These are phyloP conservation scores for Aspergillus unguis DNA, from an alignment of 2,329 filamentous ascomycete species.

Conservation along the genomic window DNA sequence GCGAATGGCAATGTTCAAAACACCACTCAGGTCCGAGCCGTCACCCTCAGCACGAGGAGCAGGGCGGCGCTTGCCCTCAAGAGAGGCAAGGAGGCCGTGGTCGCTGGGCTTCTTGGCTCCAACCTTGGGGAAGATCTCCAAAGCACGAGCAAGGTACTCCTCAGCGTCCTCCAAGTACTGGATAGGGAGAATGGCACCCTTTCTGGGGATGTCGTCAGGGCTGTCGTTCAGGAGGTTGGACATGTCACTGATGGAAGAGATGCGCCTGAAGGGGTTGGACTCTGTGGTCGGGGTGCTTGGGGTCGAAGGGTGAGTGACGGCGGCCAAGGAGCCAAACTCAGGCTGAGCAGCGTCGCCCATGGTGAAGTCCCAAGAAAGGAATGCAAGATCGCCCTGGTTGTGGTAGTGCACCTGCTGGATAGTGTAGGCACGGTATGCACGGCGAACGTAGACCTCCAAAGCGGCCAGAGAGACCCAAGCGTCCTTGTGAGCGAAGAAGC, in stretches of 20 bases:
- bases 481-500: conserved; percentile 93
- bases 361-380: conserved; percentile 92
- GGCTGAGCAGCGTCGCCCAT: conserved; percentile 89
- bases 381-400: conserved; percentile 65
- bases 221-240: conserved; percentile 75
- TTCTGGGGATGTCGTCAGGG: conserved; percentile 70
- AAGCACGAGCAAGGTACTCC: conserved; percentile 75
- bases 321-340: conserved; percentile 75
- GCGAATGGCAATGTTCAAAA: conserved; percentile 86
- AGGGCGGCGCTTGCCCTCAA: conserved; percentile 68
- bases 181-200: conserved; percentile 92
- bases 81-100: conserved; percentile 64
- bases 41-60: conserved; percentile 55
- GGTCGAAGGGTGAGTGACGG: conserved; percentile 71
- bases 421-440: conserved; percentile 93
- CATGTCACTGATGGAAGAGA: conserved; percentile 96
- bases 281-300: conserved; percentile 68
- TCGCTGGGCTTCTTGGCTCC: conserved; percentile 52
- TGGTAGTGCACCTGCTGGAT: conserved; percentile 87
- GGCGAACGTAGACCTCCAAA: conserved; percentile 92
- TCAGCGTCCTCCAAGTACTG: conserved; percentile 93
- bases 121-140: conserved; percentile 72
- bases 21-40: conserved; percentile 78
- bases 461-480: conserved; percentile 92
- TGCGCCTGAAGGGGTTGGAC: conserved; percentile 69